Conservation (phyloP, 768 basidiomycete genomes). For the Leucosporidium scottii region DNA sequence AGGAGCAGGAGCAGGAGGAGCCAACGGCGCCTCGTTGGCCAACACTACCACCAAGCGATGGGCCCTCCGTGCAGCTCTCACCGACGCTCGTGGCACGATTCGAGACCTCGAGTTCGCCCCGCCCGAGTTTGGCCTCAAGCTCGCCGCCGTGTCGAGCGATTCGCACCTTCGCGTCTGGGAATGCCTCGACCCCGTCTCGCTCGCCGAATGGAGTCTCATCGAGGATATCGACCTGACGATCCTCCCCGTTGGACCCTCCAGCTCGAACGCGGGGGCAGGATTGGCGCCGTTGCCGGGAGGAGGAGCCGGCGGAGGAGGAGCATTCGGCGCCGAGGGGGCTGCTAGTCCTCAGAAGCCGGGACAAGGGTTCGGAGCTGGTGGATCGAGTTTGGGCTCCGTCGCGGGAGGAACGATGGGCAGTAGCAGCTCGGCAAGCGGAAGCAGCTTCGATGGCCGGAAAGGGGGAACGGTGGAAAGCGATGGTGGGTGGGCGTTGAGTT, state of each 20-base stretch:
- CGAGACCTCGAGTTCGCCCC: conserved; percentile 81
- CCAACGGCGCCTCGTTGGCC: background rate
- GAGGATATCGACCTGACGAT: conserved; percentile 68
- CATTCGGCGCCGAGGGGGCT: background rate
- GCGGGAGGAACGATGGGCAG: conserved; percentile 16
- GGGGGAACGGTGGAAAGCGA: conserved; percentile 68
- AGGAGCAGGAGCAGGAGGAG: conserved; percentile 33
- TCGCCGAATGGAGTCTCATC: conserved; percentile 65
- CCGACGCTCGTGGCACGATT: conserved; percentile 79
- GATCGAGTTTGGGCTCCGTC: conserved; percentile 33
- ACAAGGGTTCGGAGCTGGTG: conserved; percentile 53
- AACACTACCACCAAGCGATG: conserved; percentile 47
- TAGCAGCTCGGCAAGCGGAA: conserved; percentile 35
- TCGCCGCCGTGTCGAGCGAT: conserved; percentile 84
- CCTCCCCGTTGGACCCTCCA: conserved; percentile 46
- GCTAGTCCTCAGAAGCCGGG: conserved; percentile 44
- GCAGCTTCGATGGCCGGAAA: conserved; percentile 43
- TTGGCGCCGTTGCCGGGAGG: background rate
- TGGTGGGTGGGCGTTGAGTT: conserved; percentile 86
- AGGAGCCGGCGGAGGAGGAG: background rate
- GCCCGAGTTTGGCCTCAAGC: conserved; percentile 74
- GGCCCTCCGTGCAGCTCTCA: conserved; percentile 64
- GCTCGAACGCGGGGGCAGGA: background rate
- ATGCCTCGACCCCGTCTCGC: conserved; percentile 56
- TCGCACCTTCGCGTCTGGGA: conserved; percentile 83